These are phyloP conservation scores for Anisodus tanguticus DNA, from an alignment of 257 asterid genomes.

Conservation along the genomic window DNA sequence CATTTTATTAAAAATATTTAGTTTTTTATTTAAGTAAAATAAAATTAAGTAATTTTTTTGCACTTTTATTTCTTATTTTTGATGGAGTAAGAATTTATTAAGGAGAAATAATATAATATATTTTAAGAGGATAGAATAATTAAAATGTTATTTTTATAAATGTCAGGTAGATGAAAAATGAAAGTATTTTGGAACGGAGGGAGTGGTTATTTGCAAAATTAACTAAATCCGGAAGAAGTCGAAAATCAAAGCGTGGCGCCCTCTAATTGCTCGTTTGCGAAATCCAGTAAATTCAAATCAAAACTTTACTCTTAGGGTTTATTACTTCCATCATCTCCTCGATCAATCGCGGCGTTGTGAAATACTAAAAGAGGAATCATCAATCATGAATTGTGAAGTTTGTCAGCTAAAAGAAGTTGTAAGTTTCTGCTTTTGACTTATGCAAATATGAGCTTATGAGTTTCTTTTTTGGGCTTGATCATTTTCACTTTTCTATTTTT, in stretches of 20 bases:
- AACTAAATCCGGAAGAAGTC: neutral
- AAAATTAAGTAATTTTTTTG: no score
- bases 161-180: no score
- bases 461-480: neutral
- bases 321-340: neutral
- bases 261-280: neutral
- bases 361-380: neutral
- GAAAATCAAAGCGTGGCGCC: neutral
- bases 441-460: neutral
- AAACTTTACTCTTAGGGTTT: slow-evolving; percentile 15
- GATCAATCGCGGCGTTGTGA: neutral
- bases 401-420: slow-evolving; percentile 95
- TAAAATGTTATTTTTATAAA: no score
- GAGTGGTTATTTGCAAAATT: neutral
- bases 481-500: slow-evolving; percentile 13
- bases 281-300: neutral
- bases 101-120: no score
- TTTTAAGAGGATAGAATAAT: no score
- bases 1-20: no score
- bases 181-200: no score
- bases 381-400: slow-evolving; percentile 77
- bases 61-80: no score
- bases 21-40: no score
- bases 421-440: slow-evolving; percentile 33
- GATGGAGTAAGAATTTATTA: no score